A percentile compares a stretch with the other conserved stretches of the same genome.
These are phyloP conservation scores for Gamsiella multidivaricata DNA, from an alignment of 192 early-diverging fungal species.

Conservation along the genomic window DNA sequence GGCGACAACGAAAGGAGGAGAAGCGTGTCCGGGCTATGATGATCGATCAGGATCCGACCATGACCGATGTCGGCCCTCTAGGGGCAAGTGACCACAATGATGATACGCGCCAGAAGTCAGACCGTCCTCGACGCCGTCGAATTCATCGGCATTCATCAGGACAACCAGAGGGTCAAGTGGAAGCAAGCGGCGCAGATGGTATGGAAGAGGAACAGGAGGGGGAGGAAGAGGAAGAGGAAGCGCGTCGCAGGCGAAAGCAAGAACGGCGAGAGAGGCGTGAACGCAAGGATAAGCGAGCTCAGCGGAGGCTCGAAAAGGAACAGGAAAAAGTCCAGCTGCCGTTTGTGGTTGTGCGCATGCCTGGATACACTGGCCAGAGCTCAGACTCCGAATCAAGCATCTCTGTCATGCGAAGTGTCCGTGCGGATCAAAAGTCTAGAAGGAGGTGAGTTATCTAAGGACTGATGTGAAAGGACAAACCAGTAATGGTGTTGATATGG, in stretches of 20 bases:
- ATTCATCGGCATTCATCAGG: conserved; percentile 8
- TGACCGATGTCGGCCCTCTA: conserved; percentile 43
- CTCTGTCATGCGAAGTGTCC: conserved; percentile 29
- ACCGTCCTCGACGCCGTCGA: conserved; percentile 29
- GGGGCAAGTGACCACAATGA: conserved; percentile 18
- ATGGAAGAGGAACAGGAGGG: conserved; percentile 1
- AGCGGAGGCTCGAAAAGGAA: conserved; percentile 20
- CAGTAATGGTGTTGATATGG: background rate
- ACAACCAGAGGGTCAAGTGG: background rate
- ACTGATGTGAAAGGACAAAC: no score
- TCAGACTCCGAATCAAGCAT: conserved; percentile 46
- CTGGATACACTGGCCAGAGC: conserved; percentile 30
- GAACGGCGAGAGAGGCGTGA: conserved; percentile 30
- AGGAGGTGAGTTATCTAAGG: no score
- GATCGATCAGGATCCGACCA: conserved; percentile 23
- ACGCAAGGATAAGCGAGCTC: conserved; percentile 30
- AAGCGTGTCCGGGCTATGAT: conserved; percentile 1
- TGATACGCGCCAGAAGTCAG: conserved; percentile 3
- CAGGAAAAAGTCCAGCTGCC: conserved; percentile 28
- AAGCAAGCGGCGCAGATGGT: background rate
- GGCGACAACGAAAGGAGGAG: conserved; percentile 32
- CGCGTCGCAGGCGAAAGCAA: conserved; percentile 15
- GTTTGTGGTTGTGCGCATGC: conserved; percentile 33
- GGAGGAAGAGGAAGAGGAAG: conserved; percentile 28
- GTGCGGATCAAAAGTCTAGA: conserved; percentile 13